phyloP scores from a whole-genome alignment of 179 eudicot species.

The Beta macrorhiza region DNA sequence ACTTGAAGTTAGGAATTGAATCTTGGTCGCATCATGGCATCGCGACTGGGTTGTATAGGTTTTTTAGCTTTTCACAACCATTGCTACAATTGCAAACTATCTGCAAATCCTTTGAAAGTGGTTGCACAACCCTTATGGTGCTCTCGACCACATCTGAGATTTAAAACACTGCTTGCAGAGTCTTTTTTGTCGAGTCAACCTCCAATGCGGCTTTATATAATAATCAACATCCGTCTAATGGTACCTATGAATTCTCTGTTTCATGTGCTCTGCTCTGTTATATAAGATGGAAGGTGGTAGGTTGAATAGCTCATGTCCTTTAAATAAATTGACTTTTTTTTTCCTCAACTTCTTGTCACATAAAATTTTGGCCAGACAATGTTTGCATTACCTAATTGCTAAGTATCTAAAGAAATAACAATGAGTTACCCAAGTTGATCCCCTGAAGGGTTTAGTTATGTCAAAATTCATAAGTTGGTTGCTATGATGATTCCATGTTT shows the following conservation, averaged over 20 bases:
- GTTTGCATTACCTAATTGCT: neutral
- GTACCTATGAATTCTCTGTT: neutral
- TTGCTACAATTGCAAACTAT: no score
- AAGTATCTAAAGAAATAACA: neutral
- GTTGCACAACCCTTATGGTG: no score
- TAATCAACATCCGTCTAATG: neutral
- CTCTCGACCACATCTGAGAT: no score
- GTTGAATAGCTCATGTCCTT: neutral
- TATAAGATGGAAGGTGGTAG: neutral
- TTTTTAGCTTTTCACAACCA: no score
- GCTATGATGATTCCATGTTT: neutral
- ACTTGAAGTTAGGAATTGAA: no score
- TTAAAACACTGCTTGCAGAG: no score
- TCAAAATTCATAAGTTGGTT: neutral
- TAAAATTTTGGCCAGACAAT: neutral
- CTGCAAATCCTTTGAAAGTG: no score
- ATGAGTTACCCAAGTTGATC: neutral
- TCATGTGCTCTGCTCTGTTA: conserved; percentile 1
- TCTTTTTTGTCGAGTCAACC: neutral
- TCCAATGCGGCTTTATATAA: neutral
- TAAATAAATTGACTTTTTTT: neutral
- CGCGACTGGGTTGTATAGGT: no score
- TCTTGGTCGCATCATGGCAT: no score
- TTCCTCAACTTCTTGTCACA: no score
- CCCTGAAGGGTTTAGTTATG: neutral